A percentile compares a stretch with the other conserved stretches of the same genome.
Conservation (phyloP, 164 flowering plant genomes). For the Liriodendron chinense region DNA sequence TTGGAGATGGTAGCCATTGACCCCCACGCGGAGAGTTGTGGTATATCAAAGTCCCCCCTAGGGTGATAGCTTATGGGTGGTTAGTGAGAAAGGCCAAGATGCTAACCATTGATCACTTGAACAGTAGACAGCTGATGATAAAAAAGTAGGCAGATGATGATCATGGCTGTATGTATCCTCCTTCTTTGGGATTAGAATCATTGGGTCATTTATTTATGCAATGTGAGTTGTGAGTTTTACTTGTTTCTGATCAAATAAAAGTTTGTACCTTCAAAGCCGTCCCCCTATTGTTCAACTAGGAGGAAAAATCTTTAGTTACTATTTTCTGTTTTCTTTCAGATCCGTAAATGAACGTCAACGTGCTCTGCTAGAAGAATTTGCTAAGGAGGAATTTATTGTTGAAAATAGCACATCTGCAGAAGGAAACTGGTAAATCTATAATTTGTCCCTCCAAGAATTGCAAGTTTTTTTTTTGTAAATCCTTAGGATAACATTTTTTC, state of each 20-base stretch:
- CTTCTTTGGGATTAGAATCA: background rate
- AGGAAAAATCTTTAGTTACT: background rate
- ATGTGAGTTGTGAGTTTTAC: no score
- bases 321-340: conserved; percentile 13
- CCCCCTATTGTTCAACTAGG: background rate
- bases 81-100: no score
- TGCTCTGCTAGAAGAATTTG: conserved; percentile 30
- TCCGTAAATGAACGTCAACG: conserved; percentile 30
- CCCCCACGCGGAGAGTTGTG: no score
- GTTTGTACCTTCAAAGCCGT: background rate
- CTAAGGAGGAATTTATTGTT: conserved; percentile 21
- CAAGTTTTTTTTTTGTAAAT: background rate
- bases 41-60: no score
- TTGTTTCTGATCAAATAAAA: no score
- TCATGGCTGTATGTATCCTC: no score
- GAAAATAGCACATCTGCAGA: conserved; percentile 17
- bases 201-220: no score
- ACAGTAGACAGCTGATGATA: no score
- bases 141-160: no score
- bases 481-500: background rate
- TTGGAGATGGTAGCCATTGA: no score
- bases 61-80: no score
- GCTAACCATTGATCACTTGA: no score
- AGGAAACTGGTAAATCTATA: conserved; percentile 25
- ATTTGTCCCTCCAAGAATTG: background rate